A percentile compares a stretch with the other conserved stretches of the same genome.
Conservation (phyloP, 164 flowering plant species). For the Magnolia officinalis region DNA sequence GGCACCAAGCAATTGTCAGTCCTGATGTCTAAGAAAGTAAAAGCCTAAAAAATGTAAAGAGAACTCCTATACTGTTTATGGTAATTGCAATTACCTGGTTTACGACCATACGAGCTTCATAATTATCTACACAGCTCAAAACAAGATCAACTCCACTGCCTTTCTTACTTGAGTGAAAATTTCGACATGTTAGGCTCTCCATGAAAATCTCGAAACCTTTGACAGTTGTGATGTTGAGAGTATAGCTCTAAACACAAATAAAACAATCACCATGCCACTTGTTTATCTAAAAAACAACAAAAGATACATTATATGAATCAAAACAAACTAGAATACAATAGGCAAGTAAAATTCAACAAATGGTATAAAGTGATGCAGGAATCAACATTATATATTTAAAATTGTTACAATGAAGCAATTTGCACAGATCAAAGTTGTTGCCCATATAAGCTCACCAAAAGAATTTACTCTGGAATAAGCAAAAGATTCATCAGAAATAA, state of each 20-base stretch:
- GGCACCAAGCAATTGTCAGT: neutral
- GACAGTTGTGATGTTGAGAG: conserved; percentile 88
- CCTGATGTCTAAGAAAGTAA: neutral
- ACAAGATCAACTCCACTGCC: conserved; percentile 91
- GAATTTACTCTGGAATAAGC: neutral
- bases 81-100: conserved; percentile 65
- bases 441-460: neutral
- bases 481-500: neutral
- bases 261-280: conserved; percentile 7
- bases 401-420: neutral
- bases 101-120: conserved; percentile 99
- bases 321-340: neutral
- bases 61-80: neutral
- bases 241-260: conserved; percentile 64
- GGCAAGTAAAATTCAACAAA: neutral
- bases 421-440: neutral
- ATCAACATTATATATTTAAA: neutral
- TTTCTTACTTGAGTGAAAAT: conserved; percentile 46
- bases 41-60: neutral
- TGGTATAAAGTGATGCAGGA: neutral
- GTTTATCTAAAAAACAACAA: neutral
- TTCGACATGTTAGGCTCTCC: conserved; percentile 63
- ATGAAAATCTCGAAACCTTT: conserved; percentile 94
- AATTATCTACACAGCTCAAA: conserved; percentile 94
- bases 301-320: neutral